A percentile compares a stretch with the other conserved stretches of the same genome.
Conservation (phyloP, 116 monocot species). For the Papilionanthe hybrid region DNA sequence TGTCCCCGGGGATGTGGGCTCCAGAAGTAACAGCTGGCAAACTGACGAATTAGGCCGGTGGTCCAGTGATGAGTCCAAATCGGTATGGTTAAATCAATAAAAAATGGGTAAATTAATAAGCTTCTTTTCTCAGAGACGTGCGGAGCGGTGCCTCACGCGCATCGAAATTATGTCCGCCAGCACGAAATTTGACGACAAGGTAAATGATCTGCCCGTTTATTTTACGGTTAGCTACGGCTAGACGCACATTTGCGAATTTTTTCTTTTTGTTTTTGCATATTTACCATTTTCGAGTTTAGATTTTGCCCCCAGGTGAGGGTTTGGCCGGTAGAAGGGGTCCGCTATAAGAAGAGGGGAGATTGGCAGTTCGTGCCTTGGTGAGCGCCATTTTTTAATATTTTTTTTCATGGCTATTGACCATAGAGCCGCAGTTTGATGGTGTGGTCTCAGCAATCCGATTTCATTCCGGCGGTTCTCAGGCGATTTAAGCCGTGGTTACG, state of each 20-base stretch:
- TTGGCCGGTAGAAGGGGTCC: neutral
- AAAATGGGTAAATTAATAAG: neutral
- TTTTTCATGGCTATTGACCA: neutral
- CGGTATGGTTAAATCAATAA: neutral
- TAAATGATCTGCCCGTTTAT: neutral
- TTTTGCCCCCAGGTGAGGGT: neutral
- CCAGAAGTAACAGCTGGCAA: neutral
- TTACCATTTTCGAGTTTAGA: no score
- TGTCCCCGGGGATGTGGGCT: neutral
- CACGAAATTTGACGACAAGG: neutral
- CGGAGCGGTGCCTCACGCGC: neutral
- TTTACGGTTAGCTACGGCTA: neutral
- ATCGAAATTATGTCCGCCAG: neutral
- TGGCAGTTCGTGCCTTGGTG: neutral
- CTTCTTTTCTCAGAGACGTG: neutral
- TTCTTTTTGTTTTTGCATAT: no score
- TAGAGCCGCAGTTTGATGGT: neutral
- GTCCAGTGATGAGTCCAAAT: constrained; percentile 1
- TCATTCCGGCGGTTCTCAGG: neutral
- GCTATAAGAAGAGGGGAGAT: neutral
- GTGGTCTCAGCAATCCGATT: neutral
- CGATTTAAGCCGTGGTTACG: neutral
- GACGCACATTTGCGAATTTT: neutral
- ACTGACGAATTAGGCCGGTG: neutral
- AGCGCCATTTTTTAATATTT: neutral